Evolutionary conservation across 495 filamentous ascomycete genomes (phyloP).

Genomic region (Letharia columbiana): DNA sequence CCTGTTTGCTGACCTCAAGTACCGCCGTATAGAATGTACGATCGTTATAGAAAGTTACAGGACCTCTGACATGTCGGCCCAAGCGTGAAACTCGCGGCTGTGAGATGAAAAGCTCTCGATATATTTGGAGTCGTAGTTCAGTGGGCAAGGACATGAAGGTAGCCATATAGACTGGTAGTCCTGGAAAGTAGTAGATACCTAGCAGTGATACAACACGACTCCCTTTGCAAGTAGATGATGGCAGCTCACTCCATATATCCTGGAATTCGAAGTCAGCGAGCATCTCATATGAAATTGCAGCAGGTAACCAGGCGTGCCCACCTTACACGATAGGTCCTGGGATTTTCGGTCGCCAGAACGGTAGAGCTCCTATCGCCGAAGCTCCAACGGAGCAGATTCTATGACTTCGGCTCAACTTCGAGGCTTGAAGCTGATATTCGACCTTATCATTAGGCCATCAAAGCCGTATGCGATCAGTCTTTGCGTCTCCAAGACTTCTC

Average conservation of each 20-base stretch:
- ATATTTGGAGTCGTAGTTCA: slow-evolving; percentile 5
- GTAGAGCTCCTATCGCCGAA: neutral
- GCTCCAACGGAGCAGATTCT: neutral
- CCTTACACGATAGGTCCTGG: too few species aligned
- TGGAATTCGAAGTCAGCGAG: neutral
- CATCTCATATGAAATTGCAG: neutral
- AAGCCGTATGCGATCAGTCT: neutral
- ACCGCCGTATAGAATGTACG: neutral
- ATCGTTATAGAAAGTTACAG: neutral
- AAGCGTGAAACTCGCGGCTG: neutral
- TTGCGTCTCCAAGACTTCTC: neutral
- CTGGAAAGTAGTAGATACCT: neutral
- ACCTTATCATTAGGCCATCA: neutral
- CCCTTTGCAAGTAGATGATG: neutral
- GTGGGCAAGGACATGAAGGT: neutral
- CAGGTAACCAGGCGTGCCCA: neutral
- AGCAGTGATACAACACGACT: neutral
- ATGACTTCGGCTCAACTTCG: neutral
- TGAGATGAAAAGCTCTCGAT: neutral
- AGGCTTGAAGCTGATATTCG: neutral
- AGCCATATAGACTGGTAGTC: neutral
- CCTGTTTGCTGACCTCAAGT: neutral
- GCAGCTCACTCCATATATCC: neutral
- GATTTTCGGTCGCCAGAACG: too few species aligned
- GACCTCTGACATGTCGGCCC: neutral